phyloP scores from a whole-genome alignment of 2,329 filamentous ascomycete genomes.

The Monilinia fructigena region DNA sequence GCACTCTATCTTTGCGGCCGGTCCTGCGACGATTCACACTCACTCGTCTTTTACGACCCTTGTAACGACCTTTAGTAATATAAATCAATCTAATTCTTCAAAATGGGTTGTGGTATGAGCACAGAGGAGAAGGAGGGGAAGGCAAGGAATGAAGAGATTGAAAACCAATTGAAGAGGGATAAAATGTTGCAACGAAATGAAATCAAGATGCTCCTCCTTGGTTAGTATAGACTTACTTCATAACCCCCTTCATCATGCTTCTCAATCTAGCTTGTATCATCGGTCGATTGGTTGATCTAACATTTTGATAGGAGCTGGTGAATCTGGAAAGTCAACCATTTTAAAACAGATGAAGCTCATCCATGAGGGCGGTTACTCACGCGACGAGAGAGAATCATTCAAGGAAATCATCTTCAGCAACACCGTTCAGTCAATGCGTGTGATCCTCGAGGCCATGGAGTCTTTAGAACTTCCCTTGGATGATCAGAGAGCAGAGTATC shows the following conservation, averaged over 20 bases:
- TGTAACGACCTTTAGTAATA: conserved; percentile 22
- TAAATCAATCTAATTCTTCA: conserved; percentile 48
- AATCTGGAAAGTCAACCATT: conserved; percentile 94
- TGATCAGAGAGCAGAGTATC: conserved; percentile 48
- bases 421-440: conserved; percentile 87
- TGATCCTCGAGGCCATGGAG: conserved; percentile 88
- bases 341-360: conserved; percentile 99
- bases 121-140: conserved; percentile 99
- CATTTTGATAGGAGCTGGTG: conserved; percentile 63
- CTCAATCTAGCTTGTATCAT: not conserved
- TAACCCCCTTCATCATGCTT: not conserved
- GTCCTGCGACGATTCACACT: conserved; percentile 20
- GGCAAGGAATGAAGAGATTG: conserved; percentile 99
- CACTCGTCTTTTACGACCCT: conserved; percentile 20
- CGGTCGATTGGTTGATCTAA: conserved; percentile 21
- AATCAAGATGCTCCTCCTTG: conserved; percentile 99
- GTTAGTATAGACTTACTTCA: conserved; percentile 54
- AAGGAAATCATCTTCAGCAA: conserved; percentile 96
- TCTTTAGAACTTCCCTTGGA: conserved; percentile 80
- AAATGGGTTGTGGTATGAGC: conserved; percentile 99
- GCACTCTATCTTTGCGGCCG: conserved; percentile 55
- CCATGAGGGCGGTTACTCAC: conserved; percentile 96
- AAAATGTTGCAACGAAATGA: conserved; percentile 99
- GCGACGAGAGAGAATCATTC: conserved; percentile 92
- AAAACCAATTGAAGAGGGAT: conserved; percentile 97